phyloP scores from a whole-genome alignment of 495 filamentous ascomycete genomes.

The Mycothermus thermophilus region DNA sequence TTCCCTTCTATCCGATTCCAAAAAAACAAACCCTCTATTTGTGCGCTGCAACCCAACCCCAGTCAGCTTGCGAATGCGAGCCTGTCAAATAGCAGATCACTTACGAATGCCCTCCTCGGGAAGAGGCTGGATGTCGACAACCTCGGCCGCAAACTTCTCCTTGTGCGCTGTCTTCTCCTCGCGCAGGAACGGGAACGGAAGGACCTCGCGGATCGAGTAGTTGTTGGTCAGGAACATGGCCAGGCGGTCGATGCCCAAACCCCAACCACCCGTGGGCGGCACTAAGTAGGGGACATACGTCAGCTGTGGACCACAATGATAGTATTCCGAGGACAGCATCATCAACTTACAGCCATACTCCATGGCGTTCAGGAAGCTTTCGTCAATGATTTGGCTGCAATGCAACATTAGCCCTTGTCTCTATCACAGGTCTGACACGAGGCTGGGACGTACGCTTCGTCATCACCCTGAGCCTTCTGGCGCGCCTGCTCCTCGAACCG shows the following conservation, averaged over 20 bases:
- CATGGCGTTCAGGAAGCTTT: slow-evolving; percentile 74
- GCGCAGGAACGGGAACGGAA: slow-evolving; percentile 65
- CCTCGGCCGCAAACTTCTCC: slow-evolving; percentile 49
- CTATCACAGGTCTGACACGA: background rate
- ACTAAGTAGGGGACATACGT: slow-evolving; percentile 36
- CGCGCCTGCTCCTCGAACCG: slow-evolving; percentile 93
- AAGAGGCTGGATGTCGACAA: slow-evolving; percentile 47
- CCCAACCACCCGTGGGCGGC: slow-evolving; percentile 92
- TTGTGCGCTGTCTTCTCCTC: slow-evolving; percentile 29
- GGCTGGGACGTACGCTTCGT: slow-evolving; percentile 48
- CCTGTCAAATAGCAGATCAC: slow-evolving; percentile 13
- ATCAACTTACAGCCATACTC: slow-evolving; percentile 40
- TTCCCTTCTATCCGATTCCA: no score
- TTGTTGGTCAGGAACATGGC: slow-evolving; percentile 97
- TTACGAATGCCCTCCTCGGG: slow-evolving; percentile 58
- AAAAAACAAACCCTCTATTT: no score
- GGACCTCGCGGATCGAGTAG: slow-evolving; percentile 88
- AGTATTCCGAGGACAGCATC: no score
- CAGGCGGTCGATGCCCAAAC: slow-evolving; percentile 91
- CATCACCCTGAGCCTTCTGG: slow-evolving; percentile 93
- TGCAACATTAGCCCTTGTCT: slow-evolving; percentile 3
- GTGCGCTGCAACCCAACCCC: slow-evolving; percentile 11
- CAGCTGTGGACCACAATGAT: slow-evolving; percentile 33
- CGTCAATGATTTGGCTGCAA: slow-evolving; percentile 64
- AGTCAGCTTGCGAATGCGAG: slow-evolving; percentile 1